Percentiles rank a stretch among this genome's conserved stretches.
Evolutionary conservation across 2,329 filamentous ascomycete genomes (phyloP).

Genomic region (Pyrenochaeta sp.): DNA sequence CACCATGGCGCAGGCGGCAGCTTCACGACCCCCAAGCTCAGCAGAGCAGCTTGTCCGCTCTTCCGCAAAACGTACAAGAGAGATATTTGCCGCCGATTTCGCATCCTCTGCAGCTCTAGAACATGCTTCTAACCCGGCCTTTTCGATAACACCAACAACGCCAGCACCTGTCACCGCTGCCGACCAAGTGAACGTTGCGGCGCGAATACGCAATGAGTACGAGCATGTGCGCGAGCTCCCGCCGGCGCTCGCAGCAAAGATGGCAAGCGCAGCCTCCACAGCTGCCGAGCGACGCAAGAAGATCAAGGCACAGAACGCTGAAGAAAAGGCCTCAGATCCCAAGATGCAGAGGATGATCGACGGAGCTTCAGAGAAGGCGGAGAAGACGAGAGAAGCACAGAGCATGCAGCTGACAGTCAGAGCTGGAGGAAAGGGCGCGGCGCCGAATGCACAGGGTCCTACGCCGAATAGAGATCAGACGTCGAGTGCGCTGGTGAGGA

Average conservation of each 20-base stretch:
- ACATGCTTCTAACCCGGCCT: slow-evolving; percentile 49
- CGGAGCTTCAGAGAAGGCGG: slow-evolving; percentile 62
- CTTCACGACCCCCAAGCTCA: slow-evolving; percentile 24
- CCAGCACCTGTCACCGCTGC: slow-evolving; percentile 55
- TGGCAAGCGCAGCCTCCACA: slow-evolving; percentile 67
- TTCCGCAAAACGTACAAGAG: slow-evolving; percentile 63
- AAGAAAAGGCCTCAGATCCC: slow-evolving; percentile 59
- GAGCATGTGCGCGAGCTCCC: slow-evolving; percentile 79
- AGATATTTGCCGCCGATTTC: slow-evolving; percentile 63
- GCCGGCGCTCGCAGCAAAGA: slow-evolving; percentile 78
- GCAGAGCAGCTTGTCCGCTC: slow-evolving; percentile 46
- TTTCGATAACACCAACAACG: slow-evolving; percentile 55
- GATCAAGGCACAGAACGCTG: slow-evolving; percentile 60
- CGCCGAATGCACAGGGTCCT: slow-evolving; percentile 65
- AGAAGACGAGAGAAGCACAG: slow-evolving; percentile 54
- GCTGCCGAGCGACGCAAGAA: slow-evolving; percentile 71
- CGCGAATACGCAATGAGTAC: slow-evolving; percentile 77
- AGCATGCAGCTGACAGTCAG: slow-evolving; percentile 68
- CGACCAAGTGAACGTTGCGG: slow-evolving; percentile 59
- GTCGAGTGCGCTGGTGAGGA: slow-evolving; percentile 67
- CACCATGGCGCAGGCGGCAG: slow-evolving; percentile 31
- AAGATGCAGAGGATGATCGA: slow-evolving; percentile 74
- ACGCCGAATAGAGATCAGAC: slow-evolving; percentile 60
- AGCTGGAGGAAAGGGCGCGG: slow-evolving; percentile 55
- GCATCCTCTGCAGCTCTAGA: slow-evolving; percentile 54